phyloP scores from a whole-genome alignment of 2,329 filamentous ascomycete genomes.

The Alternaria consortialis region DNA sequence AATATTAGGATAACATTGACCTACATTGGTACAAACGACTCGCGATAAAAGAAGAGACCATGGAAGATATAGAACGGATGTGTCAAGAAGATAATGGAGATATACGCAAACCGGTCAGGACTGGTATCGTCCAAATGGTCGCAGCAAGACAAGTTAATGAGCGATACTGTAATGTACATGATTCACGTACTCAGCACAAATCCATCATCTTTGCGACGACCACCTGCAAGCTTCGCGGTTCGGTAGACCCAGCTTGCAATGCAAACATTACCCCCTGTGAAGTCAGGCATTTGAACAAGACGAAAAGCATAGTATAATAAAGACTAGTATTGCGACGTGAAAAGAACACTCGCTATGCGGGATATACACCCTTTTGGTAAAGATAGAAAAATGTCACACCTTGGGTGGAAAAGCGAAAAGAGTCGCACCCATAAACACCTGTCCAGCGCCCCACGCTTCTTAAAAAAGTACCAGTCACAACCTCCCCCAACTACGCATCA shows the following conservation, averaged over 20 bases:
- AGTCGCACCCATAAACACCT: neutral
- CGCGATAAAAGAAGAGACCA: no score
- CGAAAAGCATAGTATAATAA: neutral
- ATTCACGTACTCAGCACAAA: no score
- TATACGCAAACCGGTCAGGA: no score
- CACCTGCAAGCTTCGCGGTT: no score
- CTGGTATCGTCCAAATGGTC: no score
- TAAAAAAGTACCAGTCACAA: neutral
- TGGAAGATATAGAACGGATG: no score
- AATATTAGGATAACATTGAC: no score
- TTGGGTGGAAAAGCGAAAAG: no score
- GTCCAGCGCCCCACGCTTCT: neutral
- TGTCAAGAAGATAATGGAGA: no score
- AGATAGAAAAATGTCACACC: neutral
- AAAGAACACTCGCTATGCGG: neutral
- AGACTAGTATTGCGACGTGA: slow-evolving; percentile 3
- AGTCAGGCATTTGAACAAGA: neutral
- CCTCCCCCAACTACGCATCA: neutral
- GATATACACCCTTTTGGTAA: neutral
- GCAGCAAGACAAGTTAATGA: no score
- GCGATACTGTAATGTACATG: neutral
- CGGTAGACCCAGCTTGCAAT: neutral
- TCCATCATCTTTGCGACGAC: no score
- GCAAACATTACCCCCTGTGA: neutral
- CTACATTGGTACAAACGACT: no score